Base-by-base conservation (phyloP, 352 stramenopile species). In the Lagenidium giganteum region DNA sequence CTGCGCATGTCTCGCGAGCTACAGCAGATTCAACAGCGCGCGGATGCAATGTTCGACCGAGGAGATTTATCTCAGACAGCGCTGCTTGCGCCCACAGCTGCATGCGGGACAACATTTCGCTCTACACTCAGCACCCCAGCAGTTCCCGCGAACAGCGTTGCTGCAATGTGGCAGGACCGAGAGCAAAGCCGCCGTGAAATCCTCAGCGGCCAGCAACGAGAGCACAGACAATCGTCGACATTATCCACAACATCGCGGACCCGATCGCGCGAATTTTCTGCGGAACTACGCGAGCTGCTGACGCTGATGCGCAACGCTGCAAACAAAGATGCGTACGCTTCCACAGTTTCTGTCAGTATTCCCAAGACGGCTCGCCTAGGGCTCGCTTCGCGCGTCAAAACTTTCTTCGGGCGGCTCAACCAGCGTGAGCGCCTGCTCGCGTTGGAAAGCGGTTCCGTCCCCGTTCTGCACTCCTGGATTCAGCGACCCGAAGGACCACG, bases 1-100 rank as follows among this genome's bases (percentile, higher is more conserved):
- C 35, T 84, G n/a, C 69, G 74, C 9, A 91, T 91, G 78, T 91
- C 78, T 8, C 50, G 73, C 35, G 78, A 91, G 47, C 59, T 91
- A 0, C 72, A 87, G 57, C 64, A 78, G 26, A 77, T 91, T 25
- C 68, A 91, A 32, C 51, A 66, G 12, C 58, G 78, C 26, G 75
- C 78, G 1, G 74, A 90, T 35, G 55, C 72, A 3, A 90, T 90
- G 77, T 90, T 84, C 42, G 78, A 61, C 2, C 61, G 78, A 25
- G 75, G 75, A 4, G 75, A 88, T 33, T 64, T 85, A 22, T 64
- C 60, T 1, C 42, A 67, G 23, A 54, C 71, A 0, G 49, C 65
- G 8, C 40, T 83, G n/a, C 71, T 79, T 35, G 38, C 41, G 8
- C 63, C 60, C 49, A 51, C 47, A 23, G 21, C 44, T 11, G 46